Evolutionary conservation across 192 early-diverging fungal genomes (phyloP).

Genomic region (Linnemannia elongata): DNA sequence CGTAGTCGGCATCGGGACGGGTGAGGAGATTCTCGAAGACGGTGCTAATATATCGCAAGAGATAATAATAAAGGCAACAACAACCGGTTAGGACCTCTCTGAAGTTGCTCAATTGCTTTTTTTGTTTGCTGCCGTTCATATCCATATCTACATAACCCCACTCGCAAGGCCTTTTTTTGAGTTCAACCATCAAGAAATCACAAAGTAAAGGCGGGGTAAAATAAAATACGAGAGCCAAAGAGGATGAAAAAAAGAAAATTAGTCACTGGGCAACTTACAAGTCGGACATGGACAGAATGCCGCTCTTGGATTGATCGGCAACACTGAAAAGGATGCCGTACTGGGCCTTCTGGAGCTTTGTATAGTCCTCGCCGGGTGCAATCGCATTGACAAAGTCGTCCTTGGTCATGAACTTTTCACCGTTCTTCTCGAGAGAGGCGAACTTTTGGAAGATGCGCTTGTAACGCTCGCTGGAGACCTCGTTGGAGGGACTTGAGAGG

Average conservation of each 20-base stretch:
- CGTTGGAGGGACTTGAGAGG: conserved; percentile 20
- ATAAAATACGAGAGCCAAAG: not conserved
- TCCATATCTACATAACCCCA: not conserved
- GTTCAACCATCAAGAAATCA: not conserved
- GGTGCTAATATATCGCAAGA: conserved; percentile 33
- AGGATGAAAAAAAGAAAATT: not conserved
- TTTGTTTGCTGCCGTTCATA: not conserved
- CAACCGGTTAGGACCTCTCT: conserved; percentile 5
- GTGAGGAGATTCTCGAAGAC: conserved; percentile 72
- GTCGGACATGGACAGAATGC: conserved; percentile 68
- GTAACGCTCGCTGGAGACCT: conserved; percentile 56
- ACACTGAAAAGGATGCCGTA: conserved; percentile 71
- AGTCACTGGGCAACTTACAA: conserved; percentile 57
- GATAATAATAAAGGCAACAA: not conserved
- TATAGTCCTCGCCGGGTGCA: conserved; percentile 68
- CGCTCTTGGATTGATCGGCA: conserved; percentile 66
- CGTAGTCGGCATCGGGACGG: conserved; percentile 79
- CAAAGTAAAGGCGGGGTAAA: not conserved
- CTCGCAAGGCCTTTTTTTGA: not conserved
- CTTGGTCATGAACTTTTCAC: conserved; percentile 67
- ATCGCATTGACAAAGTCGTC: conserved; percentile 73
- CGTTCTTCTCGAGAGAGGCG: conserved; percentile 66
- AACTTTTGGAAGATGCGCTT: conserved; percentile 62
- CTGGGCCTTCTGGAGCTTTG: conserved; percentile 68
- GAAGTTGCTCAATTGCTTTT: not conserved